Evolutionary conservation across 306 rosid genomes (phyloP).

Genomic region (Glycyrrhiza uralensis): DNA sequence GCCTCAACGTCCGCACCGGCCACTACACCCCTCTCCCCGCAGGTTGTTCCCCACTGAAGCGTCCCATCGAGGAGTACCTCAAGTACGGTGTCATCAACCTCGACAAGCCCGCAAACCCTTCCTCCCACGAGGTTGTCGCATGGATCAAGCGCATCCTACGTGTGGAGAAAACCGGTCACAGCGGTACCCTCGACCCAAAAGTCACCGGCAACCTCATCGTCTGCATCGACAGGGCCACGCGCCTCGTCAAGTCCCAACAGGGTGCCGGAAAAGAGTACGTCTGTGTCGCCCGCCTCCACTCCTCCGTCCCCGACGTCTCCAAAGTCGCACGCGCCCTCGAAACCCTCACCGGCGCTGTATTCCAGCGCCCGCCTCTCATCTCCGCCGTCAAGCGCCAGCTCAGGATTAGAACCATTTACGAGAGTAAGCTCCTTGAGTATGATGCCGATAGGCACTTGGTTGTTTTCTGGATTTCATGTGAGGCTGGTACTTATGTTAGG

Average conservation of each 20-base stretch:
- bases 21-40: slow-evolving; percentile 84
- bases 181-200: slow-evolving; percentile 84
- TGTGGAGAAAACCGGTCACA: slow-evolving; percentile 76
- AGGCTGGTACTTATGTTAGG: slow-evolving; percentile 87
- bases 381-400: slow-evolving; percentile 88
- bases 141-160: slow-evolving; percentile 75
- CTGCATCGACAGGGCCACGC: slow-evolving; percentile 77
- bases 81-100: slow-evolving; percentile 74
- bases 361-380: slow-evolving; percentile 78
- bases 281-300: slow-evolving; percentile 70
- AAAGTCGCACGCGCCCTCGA: slow-evolving; percentile 75
- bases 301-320: slow-evolving; percentile 62
- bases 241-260: slow-evolving; percentile 78
- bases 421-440: slow-evolving; percentile 84
- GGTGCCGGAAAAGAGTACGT: slow-evolving; percentile 91
- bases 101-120: slow-evolving; percentile 82
- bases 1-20: slow-evolving; percentile 82
- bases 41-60: slow-evolving; percentile 70
- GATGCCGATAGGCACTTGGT: slow-evolving; percentile 69
- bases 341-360: slow-evolving; percentile 80
- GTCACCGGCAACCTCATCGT: slow-evolving; percentile 83
- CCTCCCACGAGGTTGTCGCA: slow-evolving; percentile 90
- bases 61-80: slow-evolving; percentile 67
- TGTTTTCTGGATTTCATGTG: slow-evolving; percentile 46
- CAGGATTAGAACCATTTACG: slow-evolving; percentile 80